These are phyloP conservation scores for Coprinopsis marcescibilis DNA, from an alignment of 768 basidiomycete genomes.

Conservation along the genomic window DNA sequence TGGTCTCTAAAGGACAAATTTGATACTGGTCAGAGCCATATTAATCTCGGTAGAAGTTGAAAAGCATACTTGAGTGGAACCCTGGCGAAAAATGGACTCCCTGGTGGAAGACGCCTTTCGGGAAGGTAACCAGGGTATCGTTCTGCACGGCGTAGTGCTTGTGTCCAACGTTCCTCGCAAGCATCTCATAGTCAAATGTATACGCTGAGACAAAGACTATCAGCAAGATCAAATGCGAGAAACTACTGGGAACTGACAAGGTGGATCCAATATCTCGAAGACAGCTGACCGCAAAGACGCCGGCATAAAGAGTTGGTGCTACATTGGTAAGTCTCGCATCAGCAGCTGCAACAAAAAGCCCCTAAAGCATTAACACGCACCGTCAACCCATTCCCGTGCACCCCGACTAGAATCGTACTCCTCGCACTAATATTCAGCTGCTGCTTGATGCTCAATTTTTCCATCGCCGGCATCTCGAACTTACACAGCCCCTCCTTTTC, in stretches of 20 bases:
- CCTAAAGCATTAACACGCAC: slow-evolving; percentile 14
- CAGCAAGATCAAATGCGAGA: too few species aligned
- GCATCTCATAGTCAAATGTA: slow-evolving; percentile 34
- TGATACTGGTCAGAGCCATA: too few species aligned
- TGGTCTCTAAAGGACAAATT: too few species aligned
- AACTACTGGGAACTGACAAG: too few species aligned
- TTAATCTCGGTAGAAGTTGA: too few species aligned
- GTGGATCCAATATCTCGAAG: slow-evolving; percentile 64
- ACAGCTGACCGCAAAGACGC: slow-evolving; percentile 54
- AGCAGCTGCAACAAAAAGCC: not conserved
- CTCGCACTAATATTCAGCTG: slow-evolving; percentile 17
- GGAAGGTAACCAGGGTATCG: too few species aligned
- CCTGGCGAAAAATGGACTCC: too few species aligned
- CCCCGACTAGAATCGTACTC: slow-evolving; percentile 23
- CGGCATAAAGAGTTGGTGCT: slow-evolving; percentile 68
- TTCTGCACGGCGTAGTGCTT: too few species aligned
- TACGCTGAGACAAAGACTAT: slow-evolving; percentile 27
- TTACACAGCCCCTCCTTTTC: slow-evolving; percentile 20
- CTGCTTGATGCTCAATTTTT: slow-evolving; percentile 14
- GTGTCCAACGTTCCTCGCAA: slow-evolving; percentile 36
- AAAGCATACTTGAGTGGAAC: too few species aligned
- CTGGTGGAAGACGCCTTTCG: too few species aligned
- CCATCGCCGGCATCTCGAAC: slow-evolving; percentile 17
- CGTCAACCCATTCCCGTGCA: slow-evolving; percentile 60
- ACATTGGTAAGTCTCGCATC: not conserved